Percentiles rank a stretch among this genome's conserved stretches.
These are phyloP conservation scores for Dittrichia graveolens DNA, from an alignment of 129 eudicot species.

Conservation along the genomic window DNA sequence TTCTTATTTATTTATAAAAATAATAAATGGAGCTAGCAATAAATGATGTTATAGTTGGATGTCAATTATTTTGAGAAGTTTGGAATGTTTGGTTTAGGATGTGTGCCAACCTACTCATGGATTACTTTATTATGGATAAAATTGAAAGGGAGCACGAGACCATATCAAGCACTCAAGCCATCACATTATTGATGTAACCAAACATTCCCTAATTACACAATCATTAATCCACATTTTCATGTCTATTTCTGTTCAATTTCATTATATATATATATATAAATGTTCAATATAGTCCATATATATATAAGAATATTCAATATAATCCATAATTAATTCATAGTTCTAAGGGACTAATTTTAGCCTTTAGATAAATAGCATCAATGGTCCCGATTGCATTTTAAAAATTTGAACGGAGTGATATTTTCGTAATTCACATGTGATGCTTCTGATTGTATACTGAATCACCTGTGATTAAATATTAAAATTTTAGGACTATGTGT, in stretches of 20 bases:
- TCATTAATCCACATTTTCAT: not conserved
- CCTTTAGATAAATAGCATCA: too few species aligned
- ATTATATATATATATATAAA: too few species aligned
- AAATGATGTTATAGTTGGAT: conserved; percentile 17
- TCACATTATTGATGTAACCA: conserved; percentile 25
- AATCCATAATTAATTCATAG: too few species aligned
- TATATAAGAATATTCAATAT: too few species aligned
- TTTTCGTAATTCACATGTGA: too few species aligned
- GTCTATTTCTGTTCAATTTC: not conserved
- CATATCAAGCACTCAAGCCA: conserved; percentile 5
- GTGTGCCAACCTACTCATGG: conserved; percentile 24
- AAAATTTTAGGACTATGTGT: too few species aligned
- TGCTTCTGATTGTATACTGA: too few species aligned
- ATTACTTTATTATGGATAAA: conserved; percentile 32
- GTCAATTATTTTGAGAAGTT: conserved; percentile 27
- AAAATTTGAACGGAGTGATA: too few species aligned
- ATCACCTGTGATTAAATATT: too few species aligned
- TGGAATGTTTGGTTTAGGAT: conserved; percentile 36
- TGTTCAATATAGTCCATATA: too few species aligned
- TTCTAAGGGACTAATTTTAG: too few species aligned
- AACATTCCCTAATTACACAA: conserved; percentile 17
- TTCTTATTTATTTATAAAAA: not conserved
- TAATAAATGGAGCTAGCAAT: conserved; percentile 17
- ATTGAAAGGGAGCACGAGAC: conserved; percentile 9
- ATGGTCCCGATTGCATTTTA: too few species aligned